phyloP scores from a whole-genome alignment of 2,329 filamentous ascomycete genomes.

The Colletotrichum horii region DNA sequence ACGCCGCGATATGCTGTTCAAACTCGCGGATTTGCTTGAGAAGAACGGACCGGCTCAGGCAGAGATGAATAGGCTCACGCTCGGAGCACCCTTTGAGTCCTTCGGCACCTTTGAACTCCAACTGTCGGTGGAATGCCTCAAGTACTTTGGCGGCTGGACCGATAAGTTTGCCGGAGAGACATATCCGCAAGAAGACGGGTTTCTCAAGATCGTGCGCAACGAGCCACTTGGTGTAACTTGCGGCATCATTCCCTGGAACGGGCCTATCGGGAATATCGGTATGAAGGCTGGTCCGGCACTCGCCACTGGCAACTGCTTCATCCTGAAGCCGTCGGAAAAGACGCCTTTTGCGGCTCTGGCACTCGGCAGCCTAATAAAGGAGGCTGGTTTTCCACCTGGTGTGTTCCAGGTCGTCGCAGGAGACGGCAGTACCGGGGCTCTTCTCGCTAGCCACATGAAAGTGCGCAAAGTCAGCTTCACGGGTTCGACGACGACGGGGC shows the following conservation, averaged over 20 bases:
- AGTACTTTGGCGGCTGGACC: slow-evolving; percentile 28
- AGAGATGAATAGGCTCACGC: slow-evolving; percentile 47
- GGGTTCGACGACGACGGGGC: slow-evolving; percentile 70
- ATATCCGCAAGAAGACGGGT: slow-evolving; percentile 45
- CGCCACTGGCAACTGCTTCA: slow-evolving; percentile 48
- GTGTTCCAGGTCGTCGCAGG: slow-evolving; percentile 47
- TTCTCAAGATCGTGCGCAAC: slow-evolving; percentile 42
- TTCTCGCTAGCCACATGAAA: slow-evolving; percentile 30
- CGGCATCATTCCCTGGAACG: slow-evolving; percentile 46
- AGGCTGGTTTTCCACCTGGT: slow-evolving; percentile 49
- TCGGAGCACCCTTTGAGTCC: slow-evolving; percentile 48
- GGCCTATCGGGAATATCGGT: slow-evolving; percentile 38
- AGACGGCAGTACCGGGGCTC: slow-evolving; percentile 37
- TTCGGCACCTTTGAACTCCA: slow-evolving; percentile 50
- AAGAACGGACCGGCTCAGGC: slow-evolving; percentile 37
- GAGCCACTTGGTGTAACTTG: slow-evolving; percentile 31
- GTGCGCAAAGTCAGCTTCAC: slow-evolving; percentile 71
- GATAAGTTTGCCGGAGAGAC: slow-evolving; percentile 29
- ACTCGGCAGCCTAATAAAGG: slow-evolving; percentile 38
- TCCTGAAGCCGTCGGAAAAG: slow-evolving; percentile 50
- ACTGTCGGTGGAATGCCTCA: slow-evolving; percentile 40
- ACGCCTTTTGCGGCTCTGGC: slow-evolving; percentile 41
- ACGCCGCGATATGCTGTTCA: slow-evolving; percentile 45
- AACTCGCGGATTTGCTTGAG: slow-evolving; percentile 49
- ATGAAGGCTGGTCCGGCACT: slow-evolving; percentile 48